Evolutionary conservation across 176 grass and related monocot genomes (phyloP), one percentile per base, ranked within the genome.

Genomic region (Pontederia crassipes): DNA sequence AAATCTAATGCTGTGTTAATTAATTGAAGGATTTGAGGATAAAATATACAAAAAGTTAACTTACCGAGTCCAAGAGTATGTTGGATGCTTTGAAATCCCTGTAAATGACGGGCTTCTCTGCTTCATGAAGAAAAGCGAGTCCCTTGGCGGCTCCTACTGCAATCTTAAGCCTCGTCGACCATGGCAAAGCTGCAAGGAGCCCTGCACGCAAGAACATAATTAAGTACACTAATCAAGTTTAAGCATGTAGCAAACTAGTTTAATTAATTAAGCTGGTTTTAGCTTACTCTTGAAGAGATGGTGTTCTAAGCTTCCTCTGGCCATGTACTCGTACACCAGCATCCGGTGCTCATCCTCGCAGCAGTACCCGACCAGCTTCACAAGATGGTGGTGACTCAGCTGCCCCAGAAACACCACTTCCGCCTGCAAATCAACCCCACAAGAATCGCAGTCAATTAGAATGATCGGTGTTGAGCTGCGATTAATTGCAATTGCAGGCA

Each of bases 71-170:
- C 18, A 97, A 75, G 46, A 97, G 74, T 72, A 97, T 85, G 79
- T 97, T 97, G 67, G 92, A 97, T 17, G 92, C 86, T 75, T 97
- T 97, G 80, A 96, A 88, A 67, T 97, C 92, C 1, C 87, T 72
- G 78, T 97, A 97, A 69, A 97, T 97, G 3, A 97, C 65, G 13
- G 86, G 83, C 58, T 80, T 82, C 53, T 96, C 80, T 0, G 92
- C 78, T 61, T 80, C 92, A 58, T 96, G 92, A 24, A 96, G 78
- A 64, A 96, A 90, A 1, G 92, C 81, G 8, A 96, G 78, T 9
- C 92, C 92, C 54, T 96, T 96, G 12, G 92, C 92, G 13, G 92
- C 82, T 51, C 82, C 83, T 27, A 90, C 81, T 14, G 86, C 92
- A 61, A 96, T 96, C 81, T 96, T 96, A 26, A 96, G 77, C 72